Conservation (phyloP, 371 early-diverging fungal genomes). For the Haplosporangium sp. region DNA sequence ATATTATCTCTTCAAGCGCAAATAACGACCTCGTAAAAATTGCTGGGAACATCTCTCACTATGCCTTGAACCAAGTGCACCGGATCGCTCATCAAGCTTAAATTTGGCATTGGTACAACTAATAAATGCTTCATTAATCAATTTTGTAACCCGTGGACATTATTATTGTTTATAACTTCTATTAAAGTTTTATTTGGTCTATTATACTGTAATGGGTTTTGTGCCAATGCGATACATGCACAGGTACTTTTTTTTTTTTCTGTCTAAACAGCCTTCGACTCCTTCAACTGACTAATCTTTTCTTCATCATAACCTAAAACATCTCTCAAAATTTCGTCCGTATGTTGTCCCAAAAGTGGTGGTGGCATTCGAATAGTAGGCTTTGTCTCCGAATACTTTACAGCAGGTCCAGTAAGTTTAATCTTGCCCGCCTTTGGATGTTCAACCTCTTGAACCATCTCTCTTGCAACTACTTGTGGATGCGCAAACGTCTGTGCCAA, state of each 20-base stretch:
- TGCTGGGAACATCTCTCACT: too few species aligned
- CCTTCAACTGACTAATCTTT: constrained; percentile 18
- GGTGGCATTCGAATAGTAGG: constrained; percentile 82
- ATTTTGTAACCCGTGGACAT: too few species aligned
- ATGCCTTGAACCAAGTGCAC: neutral
- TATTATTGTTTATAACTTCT: too few species aligned
- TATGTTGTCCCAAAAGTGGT: constrained; percentile 91
- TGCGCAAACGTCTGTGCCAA: constrained; percentile 88
- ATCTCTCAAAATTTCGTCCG: constrained; percentile 72
- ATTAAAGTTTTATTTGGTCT: too few species aligned
- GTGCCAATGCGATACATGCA: too few species aligned
- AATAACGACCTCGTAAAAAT: too few species aligned
- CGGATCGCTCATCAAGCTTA: neutral
- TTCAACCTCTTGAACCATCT: constrained; percentile 82
- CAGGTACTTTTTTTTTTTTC: too few species aligned
- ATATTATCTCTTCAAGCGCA: too few species aligned
- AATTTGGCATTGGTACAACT: neutral
- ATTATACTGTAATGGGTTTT: too few species aligned
- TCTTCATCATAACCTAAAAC: constrained; percentile 68
- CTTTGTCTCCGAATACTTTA: constrained; percentile 79
- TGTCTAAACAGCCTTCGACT: constrained; percentile 17
- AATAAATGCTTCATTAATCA: too few species aligned
- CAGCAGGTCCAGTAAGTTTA: constrained; percentile 82
- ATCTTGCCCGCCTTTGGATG: constrained; percentile 87
- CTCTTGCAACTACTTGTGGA: constrained; percentile 85